Base-by-base conservation (phyloP, 768 basidiomycete species). In the Chalciporus pseudorubinellus region DNA sequence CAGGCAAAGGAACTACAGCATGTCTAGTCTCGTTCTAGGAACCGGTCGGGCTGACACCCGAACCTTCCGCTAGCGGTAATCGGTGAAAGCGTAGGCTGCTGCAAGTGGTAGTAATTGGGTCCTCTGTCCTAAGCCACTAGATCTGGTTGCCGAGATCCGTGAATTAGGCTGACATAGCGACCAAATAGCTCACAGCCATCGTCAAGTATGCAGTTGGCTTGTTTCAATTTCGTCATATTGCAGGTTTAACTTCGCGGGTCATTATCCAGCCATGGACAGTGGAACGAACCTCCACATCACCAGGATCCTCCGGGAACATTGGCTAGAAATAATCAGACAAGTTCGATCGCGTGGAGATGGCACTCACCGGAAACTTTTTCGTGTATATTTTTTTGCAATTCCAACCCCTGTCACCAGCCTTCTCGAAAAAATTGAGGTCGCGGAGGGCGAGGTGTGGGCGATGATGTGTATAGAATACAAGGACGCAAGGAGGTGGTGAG, bases 401-500 rank as follows among this genome's bases (percentile, higher is more conserved):
- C 95, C 93, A 95, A 0, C 89, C 88, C 8, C 70, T 66, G 31
- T 66, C 67, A 29, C 71, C 62, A 3, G 89, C 91, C 59, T 79
- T 81, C 9, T 62, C 61, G 61, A 98, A 93, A 67, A 95, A 97
- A 3, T 78, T 77, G 74, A 94, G 81, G 61, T 97, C 94, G 12
- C 84, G 80, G 50, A 88, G 75, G 1, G 90, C 90, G 8, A 92
- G 77, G 52, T 87, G 87, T 0, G 94, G 94, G 0, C 89, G 79
- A 58, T 97, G 93, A 54, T 95, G 92, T 0, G 87, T 86, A 66
- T 89, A 94, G 69, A 97, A 95, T 1, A 93, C 89, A 1, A 95
- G 80, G 0, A 92, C 70, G 45, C 71, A 73, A 4, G 77, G 75
- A 20, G 61, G 55, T 3, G 56, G 45, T 5, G 40, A 49, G 9